phyloP scores from a whole-genome alignment of 176 grass and related monocot species.

The Raddia distichophylla region DNA sequence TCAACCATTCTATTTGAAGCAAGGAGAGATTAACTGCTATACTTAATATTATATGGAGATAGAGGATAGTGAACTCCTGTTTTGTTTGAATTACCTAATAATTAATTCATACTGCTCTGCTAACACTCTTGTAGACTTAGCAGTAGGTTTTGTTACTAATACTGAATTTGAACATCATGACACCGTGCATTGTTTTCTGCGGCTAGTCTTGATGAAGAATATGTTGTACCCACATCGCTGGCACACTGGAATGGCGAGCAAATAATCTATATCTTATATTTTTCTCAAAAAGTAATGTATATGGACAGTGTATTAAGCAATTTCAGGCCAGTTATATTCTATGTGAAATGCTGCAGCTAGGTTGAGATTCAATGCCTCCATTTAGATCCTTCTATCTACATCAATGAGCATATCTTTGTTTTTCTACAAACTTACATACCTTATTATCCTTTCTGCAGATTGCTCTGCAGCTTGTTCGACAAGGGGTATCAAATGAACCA shows the following conservation, averaged over 20 bases:
- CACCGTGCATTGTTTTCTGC: neutral
- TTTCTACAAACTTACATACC: conserved; percentile 21
- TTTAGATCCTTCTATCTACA: conserved; percentile 10
- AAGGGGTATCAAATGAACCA: conserved; percentile 62
- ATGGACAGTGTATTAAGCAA: conserved; percentile 5
- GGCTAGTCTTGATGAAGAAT: neutral
- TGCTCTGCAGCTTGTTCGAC: conserved; percentile 84
- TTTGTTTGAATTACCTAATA: neutral
- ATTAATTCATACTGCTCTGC: neutral
- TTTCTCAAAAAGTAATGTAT: neutral
- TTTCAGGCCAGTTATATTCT: conserved; percentile 28
- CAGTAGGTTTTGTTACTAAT: conserved; percentile 27
- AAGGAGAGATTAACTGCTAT: conserved; percentile 27
- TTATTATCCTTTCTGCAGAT: conserved; percentile 55
- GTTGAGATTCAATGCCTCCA: conserved; percentile 19
- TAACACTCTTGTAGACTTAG: neutral
- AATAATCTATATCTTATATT: conserved; percentile 9
- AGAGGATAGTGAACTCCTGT: conserved; percentile 1
- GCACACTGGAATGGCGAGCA: neutral
- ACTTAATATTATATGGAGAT: neutral
- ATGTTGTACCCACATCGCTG: neutral
- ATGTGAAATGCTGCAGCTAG: conserved; percentile 8
- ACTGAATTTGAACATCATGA: neutral
- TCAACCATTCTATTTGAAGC: conserved; percentile 24
- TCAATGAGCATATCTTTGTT: conserved; percentile 20